Conservation (phyloP, 2,329 filamentous ascomycete species). For the Neofusicoccum sp. region DNA sequence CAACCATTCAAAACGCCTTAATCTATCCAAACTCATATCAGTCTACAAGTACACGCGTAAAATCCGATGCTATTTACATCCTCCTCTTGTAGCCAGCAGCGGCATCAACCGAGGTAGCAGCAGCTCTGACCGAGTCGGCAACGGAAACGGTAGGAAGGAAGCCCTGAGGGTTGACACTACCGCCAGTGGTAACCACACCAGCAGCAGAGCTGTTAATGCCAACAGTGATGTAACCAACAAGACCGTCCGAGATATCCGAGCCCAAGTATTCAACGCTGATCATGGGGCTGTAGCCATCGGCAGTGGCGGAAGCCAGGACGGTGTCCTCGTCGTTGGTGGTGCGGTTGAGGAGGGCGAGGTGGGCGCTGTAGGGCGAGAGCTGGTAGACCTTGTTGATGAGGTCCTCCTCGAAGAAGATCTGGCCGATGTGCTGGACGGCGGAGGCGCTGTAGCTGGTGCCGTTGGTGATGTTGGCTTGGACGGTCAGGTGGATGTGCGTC, state of each 20-base stretch:
- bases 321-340: conserved; percentile 54
- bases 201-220: conserved; percentile 5
- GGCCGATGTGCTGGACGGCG: conserved; percentile 56
- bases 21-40: neutral
- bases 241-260: conserved; percentile 38
- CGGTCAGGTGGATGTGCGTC: conserved; percentile 39
- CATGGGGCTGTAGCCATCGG: conserved; percentile 49
- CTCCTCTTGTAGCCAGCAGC: neutral
- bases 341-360: conserved; percentile 34
- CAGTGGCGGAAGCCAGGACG: conserved; percentile 50
- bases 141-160: conserved; percentile 1
- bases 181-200: neutral
- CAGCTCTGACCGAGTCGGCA: neutral
- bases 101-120: neutral
- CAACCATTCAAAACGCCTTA: neutral
- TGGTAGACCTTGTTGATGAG: conserved; percentile 53
- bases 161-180: neutral
- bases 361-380: conserved; percentile 45
- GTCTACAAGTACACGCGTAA: neutral
- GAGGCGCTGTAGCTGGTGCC: conserved; percentile 49
- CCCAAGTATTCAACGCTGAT: conserved; percentile 59
- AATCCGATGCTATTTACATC: neutral
- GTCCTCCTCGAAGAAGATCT: conserved; percentile 63
- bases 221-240: conserved; percentile 31
- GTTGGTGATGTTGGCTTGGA: conserved; percentile 42